Evolutionary conservation across 108 stramenopile genomes (phyloP), one percentile per base, ranked within the genome.

Genomic region (Epipyxis sp.): DNA sequence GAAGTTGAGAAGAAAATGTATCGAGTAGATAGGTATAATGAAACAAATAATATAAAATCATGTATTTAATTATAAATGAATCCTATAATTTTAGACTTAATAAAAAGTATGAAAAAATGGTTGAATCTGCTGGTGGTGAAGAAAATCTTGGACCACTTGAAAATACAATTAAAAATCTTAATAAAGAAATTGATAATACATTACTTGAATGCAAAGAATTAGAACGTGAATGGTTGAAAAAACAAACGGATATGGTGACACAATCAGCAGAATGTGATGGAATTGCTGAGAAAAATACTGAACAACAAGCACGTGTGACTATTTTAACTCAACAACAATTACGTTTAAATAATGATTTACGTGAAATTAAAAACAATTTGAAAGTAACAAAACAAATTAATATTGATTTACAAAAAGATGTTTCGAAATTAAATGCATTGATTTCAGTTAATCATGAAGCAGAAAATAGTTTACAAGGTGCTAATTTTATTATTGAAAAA

Each of bases 1-100:
- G 90, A 92, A 43, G 89, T 92, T 20, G 92, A 92, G 72, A 91
- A 91, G 79, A 92, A 92, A 85, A 90, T 89, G 69, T 88, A 81
- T 57, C 79, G 85, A 3, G 89, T 92, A 37, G 92, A 90, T 44
- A 72, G 35, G 13, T n/a, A n/a, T n/a, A 10, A 20, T n/a, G n/a
- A n/a, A n/a, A n/a, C n/a, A n/a, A n/a, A n/a, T n/a, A n/a, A n/a
- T n/a, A n/a, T n/a, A n/a, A n/a, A n/a, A n/a, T n/a, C n/a, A n/a
- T n/a, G n/a, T n/a, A n/a, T n/a, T n/a, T n/a, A n/a, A n/a, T n/a
- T n/a, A n/a, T n/a, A n/a, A n/a, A n/a, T n/a, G 65, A 41, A 10
- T 41, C 42, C 86, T 40, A n/a, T n/a, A n/a, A n/a, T n/a, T n/a
- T n/a, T n/a, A n/a, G n/a, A n/a, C 80, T 92, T 42, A 93, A 93